These are phyloP conservation scores for Scortechinia acanthostroma DNA, from an alignment of 2,329 filamentous ascomycete genomes.

Conservation along the genomic window DNA sequence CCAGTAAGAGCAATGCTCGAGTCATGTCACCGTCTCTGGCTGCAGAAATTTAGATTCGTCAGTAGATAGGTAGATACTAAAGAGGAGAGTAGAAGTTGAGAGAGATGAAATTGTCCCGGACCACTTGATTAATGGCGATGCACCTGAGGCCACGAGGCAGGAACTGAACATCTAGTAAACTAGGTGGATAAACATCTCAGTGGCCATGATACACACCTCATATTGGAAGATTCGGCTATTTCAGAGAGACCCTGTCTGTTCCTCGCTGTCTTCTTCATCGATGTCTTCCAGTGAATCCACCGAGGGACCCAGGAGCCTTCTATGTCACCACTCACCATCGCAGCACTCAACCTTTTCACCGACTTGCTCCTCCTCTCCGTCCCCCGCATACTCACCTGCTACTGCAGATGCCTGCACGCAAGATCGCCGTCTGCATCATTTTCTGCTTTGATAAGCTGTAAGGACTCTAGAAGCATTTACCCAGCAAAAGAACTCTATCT, in stretches of 20 bases:
- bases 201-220: neutral
- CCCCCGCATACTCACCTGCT: conserved; percentile 17
- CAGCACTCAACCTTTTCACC: conserved; percentile 16
- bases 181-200: no score
- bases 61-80: neutral
- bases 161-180: no score
- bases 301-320: conserved; percentile 15
- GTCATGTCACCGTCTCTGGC: no score
- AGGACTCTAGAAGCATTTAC: no score
- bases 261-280: conserved; percentile 13
- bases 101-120: neutral
- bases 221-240: neutral
- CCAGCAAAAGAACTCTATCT: no score
- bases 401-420: conserved; percentile 16
- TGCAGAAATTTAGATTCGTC: no score
- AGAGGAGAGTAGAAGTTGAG: neutral
- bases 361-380: conserved; percentile 17
- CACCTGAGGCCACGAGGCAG: no score
- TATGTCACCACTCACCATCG: conserved; percentile 15
- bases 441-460: conserved; percentile 14
- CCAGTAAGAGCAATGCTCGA: no score
- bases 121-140: neutral
- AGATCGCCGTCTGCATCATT: conserved; percentile 16
- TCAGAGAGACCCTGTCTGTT: conserved; percentile 7
- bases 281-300: conserved; percentile 19